Evolutionary conservation across 2,329 filamentous ascomycete genomes (phyloP).

Genomic region (Domatiomyces catenatus): DNA sequence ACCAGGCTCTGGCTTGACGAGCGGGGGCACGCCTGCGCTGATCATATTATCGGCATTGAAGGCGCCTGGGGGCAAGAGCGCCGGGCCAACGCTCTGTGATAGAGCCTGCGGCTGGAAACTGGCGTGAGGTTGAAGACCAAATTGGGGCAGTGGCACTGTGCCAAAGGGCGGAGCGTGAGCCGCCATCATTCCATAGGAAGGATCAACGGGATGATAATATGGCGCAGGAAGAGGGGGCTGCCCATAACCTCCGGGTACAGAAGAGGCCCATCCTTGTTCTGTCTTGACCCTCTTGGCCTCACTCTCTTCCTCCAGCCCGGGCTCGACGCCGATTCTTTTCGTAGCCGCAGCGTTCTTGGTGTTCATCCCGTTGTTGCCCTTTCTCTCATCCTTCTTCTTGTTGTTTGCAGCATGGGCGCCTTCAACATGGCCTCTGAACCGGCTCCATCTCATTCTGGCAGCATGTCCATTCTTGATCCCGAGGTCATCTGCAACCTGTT

Average conservation of each 20-base stretch:
- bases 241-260: not conserved
- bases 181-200: not conserved
- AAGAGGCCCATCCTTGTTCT: conserved; percentile 1
- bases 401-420: conserved; percentile 20
- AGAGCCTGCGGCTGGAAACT: not conserved
- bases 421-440: conserved; percentile 40
- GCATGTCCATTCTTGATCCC: conserved; percentile 42
- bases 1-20: not conserved
- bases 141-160: not conserved
- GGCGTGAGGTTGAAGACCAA: not conserved
- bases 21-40: not conserved
- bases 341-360: conserved; percentile 4
- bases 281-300: conserved; percentile 9
- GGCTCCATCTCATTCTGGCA: conserved; percentile 41
- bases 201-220: not conserved
- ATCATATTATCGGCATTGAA: not conserved
- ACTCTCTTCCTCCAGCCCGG: conserved; percentile 2
- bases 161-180: not conserved
- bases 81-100: not conserved
- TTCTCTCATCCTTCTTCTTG: conserved; percentile 9
- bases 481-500: conserved; percentile 32
- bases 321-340: not conserved
- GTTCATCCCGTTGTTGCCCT: conserved; percentile 4
- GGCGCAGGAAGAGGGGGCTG: not conserved
- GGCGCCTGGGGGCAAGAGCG: not conserved